Conservation (phyloP, 192 early-diverging fungal genomes). For the Backusella mclennaniae region DNA sequence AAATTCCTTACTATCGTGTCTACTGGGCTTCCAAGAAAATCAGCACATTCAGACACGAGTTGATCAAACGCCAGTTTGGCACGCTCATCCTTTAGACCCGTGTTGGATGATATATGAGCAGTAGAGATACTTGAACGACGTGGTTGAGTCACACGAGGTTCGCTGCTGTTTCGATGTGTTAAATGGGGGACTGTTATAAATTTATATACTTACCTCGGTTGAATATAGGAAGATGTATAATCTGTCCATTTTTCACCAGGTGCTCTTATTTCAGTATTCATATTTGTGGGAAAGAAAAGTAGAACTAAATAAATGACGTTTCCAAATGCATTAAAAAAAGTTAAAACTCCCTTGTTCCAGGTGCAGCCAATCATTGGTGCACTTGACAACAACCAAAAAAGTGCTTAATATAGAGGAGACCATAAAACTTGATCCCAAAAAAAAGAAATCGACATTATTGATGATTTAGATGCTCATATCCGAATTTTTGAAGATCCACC, state of each 20-base stretch:
- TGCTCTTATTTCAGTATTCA: conserved; percentile 14
- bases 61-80: conserved; percentile 2
- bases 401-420: no score
- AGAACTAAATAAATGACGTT: not conserved
- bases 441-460: no score
- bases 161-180: not conserved
- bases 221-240: conserved; percentile 3
- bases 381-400: no score
- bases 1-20: not conserved
- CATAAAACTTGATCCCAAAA: no score
- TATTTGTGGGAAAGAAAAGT: not conserved
- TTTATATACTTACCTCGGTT: conserved; percentile 2
- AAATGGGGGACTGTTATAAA: not conserved
- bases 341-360: not conserved
- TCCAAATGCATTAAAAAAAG: not conserved
- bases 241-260: conserved; percentile 9
- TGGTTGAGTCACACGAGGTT: not conserved
- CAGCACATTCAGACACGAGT: not conserved
- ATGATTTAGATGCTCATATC: no score
- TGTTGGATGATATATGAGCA: conserved; percentile 4
- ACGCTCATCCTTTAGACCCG: not conserved
- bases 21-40: not conserved
- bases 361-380: no score
- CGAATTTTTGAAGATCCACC: no score
- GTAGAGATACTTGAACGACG: not conserved